Evolutionary conservation across 2,329 filamentous ascomycete species (phyloP).

Genomic region (Aspergillus nomiae): DNA sequence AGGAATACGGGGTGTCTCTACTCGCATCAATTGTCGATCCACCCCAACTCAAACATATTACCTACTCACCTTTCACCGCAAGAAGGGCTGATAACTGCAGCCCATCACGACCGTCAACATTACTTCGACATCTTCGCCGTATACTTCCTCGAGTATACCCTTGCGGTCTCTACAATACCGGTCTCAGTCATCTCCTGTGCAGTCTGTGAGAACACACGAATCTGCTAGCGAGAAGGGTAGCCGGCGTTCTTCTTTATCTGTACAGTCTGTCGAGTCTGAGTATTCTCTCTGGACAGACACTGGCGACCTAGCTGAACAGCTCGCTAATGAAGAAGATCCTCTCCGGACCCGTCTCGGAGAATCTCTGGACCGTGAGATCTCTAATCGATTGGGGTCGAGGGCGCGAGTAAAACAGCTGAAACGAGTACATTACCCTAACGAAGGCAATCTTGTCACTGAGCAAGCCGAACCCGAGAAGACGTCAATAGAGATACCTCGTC

Average conservation of each 20-base stretch:
- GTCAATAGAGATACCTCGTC: conserved; percentile 73
- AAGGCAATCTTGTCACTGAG: conserved; percentile 42
- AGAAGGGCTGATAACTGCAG: conserved; percentile 73
- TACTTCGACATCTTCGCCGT: conserved; percentile 70
- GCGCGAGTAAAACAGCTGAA: conserved; percentile 53
- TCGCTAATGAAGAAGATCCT: conserved; percentile 80
- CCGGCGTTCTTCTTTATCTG: conserved; percentile 54
- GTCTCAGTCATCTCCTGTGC: conserved; percentile 38
- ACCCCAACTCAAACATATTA: conserved; percentile 7
- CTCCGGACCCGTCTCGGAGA: conserved; percentile 69
- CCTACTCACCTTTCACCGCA: neutral
- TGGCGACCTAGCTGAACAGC: conserved; percentile 90
- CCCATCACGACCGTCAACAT: conserved; percentile 77
- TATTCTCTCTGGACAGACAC: conserved; percentile 91
- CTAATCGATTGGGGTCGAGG: conserved; percentile 44
- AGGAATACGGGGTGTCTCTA: conserved; percentile 11
- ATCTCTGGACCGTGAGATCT: conserved; percentile 64
- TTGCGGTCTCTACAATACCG: conserved; percentile 67
- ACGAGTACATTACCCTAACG: conserved; percentile 68
- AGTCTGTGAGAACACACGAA: conserved; percentile 39
- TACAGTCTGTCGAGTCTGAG: conserved; percentile 61
- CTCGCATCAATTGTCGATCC: conserved; percentile 5
- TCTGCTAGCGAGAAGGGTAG: conserved; percentile 52
- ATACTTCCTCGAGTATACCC: conserved; percentile 74
- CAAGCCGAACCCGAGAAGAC: conserved; percentile 38